Evolutionary conservation across 441 rosid genomes (phyloP).

Genomic region (Metrosideros polymorpha): DNA sequence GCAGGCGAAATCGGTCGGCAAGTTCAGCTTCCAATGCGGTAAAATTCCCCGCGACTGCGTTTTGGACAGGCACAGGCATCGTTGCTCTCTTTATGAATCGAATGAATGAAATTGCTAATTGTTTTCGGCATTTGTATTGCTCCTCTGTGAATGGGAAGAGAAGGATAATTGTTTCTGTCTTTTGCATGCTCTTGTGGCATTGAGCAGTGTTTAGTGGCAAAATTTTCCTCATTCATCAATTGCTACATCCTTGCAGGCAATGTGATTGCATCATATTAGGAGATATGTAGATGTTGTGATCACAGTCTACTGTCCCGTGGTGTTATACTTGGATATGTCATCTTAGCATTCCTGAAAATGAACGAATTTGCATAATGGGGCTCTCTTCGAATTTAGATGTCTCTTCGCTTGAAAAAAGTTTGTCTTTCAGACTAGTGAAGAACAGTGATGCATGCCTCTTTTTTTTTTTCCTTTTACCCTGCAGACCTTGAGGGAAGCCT

Average conservation of each 20-base stretch:
- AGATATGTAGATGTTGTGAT: neutral
- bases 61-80: neutral
- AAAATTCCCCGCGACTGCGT: neutral
- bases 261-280: neutral
- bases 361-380: neutral
- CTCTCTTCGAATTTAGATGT: neutral
- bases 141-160: neutral
- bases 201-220: neutral
- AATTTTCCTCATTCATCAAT: neutral
- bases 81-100: neutral
- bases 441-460: neutral
- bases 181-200: neutral
- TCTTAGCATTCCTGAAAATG: neutral
- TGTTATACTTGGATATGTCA: neutral
- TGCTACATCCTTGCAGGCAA: neutral
- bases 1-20: conserved; percentile 59
- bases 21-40: conserved; percentile 60
- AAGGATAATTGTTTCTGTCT: neutral
- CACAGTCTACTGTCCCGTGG: neutral
- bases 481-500: neutral
- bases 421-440: neutral
- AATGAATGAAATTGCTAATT: neutral
- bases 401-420: neutral
- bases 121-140: neutral
- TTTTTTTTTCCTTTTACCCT: neutral